Evolutionary conservation across 1,139 yeast species (phyloP), one percentile per base, ranked within the genome.

Genomic region (Pichiaceae sp.): DNA sequence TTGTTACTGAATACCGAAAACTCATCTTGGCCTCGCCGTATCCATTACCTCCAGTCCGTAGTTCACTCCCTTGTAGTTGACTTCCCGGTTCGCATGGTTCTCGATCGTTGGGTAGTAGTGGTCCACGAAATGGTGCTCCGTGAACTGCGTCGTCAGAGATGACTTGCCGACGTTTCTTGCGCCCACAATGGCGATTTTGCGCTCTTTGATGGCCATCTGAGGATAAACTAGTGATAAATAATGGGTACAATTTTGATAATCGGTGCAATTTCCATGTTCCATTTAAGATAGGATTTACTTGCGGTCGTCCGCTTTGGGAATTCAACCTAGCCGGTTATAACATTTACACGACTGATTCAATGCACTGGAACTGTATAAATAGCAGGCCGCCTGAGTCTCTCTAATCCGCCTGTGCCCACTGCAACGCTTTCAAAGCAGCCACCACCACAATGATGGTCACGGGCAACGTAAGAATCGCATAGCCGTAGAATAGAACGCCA

Each of bases 21-120:
- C 63, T 87, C 95, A 59, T 87, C 95, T 63, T 80, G 91, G n/a
- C 96, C 96, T 1, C 35, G 96, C 95, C 0, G 96, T 87, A 55
- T 87, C 96, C 46, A 87, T 66, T 42, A 87, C 83, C 56, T 87
- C 96, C 21, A 91, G 75, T 39, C 83, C 82, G 54, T 82, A 86
- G 40, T 81, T 85, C 50, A 78, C 79, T 45, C 83, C 84, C 47
- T 80, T 76, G 58, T 79, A 75, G 43, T 66, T 71, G 53, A 87
- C 71, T 31, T 72, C 68, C 57, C 84, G 85, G 52, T 80, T 72
- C 61, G 84, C 85, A 60, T 86, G 93, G 62, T 86, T 87, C 57
- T 86, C 95, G 44, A 86, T 85, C 4, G 96, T 87, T 21, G 96
- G 96, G 56, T 86, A 87, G 62, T 87, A 87, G 27, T 84, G 73